Evolutionary conservation across 352 stramenopile genomes (phyloP).

Genomic region (Phytophthora parvispora): DNA sequence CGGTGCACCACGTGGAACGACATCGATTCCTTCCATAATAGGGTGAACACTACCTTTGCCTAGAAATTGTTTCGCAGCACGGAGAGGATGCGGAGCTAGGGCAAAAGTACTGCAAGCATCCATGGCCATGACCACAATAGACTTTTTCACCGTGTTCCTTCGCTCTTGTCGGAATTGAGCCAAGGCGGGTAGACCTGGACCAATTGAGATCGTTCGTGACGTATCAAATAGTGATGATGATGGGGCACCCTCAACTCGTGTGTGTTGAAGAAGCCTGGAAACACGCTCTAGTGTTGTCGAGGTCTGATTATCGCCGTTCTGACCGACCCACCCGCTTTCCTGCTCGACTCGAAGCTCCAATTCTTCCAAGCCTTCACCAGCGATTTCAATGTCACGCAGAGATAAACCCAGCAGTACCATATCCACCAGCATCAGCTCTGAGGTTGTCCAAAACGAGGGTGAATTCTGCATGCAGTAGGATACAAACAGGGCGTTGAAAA

Average conservation of each 20-base stretch:
- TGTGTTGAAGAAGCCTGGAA: not conserved
- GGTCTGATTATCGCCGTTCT: too few relatives aligned
- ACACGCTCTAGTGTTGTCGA: not conserved
- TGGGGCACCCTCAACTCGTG: too few relatives aligned
- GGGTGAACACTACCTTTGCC: not conserved
- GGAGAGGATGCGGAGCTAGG: not conserved
- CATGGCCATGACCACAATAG: not conserved
- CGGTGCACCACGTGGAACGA: not conserved
- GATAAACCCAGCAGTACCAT: not conserved
- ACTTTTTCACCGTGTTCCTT: not conserved
- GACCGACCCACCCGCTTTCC: not conserved
- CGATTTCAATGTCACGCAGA: not conserved
- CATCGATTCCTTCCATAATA: not conserved
- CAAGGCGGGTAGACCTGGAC: not conserved
- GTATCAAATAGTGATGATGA: too few relatives aligned
- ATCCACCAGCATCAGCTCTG: constrained; percentile 7
- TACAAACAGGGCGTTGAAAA: constrained; percentile 3
- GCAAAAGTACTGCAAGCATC: not conserved
- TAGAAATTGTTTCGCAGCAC: not conserved
- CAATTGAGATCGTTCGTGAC: not conserved
- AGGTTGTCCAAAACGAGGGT: constrained; percentile 2
- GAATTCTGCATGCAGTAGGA: constrained; percentile 20
- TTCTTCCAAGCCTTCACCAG: not conserved
- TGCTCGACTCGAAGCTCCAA: constrained; percentile 2
- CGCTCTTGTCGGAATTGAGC: not conserved